These are phyloP conservation scores for Arachnopeziza araneosa DNA, from an alignment of 2,329 filamentous ascomycete genomes.

Conservation along the genomic window DNA sequence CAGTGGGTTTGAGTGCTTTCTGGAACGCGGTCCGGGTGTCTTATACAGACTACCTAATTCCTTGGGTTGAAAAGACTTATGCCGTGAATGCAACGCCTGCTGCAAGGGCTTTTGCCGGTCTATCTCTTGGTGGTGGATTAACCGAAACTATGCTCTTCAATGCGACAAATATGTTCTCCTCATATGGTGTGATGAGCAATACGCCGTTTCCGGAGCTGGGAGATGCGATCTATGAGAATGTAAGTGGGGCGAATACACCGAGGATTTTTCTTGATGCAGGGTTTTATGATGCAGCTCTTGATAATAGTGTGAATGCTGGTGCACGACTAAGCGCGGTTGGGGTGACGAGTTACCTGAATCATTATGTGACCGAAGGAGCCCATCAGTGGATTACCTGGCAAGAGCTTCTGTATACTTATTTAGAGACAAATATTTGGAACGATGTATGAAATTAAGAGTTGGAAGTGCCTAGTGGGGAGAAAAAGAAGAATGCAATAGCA, in stretches of 20 bases:
- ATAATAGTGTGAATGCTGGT: neutral
- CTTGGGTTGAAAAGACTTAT: neutral
- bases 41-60: neutral
- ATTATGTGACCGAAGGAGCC: neutral
- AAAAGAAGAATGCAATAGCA: neutral
- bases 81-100: neutral
- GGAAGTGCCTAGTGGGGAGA: neutral
- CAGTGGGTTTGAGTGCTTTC: neutral
- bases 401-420: slow-evolving; percentile 1
- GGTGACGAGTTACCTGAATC: neutral
- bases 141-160: neutral
- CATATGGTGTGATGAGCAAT: neutral
- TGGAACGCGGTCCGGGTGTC: neutral
- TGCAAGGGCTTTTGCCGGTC: neutral
- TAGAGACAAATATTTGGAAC: neutral
- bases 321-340: neutral
- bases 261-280: neutral
- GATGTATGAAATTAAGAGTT: neutral
- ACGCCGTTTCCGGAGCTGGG: neutral
- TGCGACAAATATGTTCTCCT: neutral
- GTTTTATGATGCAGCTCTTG: neutral
- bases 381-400: slow-evolving; percentile 3
- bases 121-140: neutral
- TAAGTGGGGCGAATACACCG: neutral
- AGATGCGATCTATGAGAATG: neutral